These are phyloP conservation scores for Tremellales sp. DNA, from an alignment of 1,284 basidiomycete genomes.

Conservation along the genomic window DNA sequence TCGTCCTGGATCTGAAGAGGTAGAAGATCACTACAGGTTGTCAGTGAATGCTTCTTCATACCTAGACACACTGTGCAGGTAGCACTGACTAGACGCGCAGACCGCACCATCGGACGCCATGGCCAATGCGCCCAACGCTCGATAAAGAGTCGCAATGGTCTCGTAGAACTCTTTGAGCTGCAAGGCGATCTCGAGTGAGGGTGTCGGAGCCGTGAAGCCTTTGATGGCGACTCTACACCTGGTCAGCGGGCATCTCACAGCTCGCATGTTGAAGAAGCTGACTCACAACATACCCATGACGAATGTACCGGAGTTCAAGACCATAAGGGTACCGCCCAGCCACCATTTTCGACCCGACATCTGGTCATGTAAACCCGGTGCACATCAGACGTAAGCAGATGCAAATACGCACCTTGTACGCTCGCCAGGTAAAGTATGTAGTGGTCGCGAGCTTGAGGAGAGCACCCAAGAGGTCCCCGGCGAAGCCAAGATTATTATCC, in stretches of 20 bases:
- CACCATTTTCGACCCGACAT: background rate
- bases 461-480: background rate
- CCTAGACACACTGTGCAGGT: background rate
- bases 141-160: background rate
- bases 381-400: background rate
- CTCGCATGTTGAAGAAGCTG: background rate
- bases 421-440: background rate
- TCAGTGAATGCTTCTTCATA: background rate
- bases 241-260: background rate
- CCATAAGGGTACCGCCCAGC: background rate
- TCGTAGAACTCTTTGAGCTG: background rate
- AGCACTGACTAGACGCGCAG: background rate
- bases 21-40: constrained; percentile 12
- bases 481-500: background rate
- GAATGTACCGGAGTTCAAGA: background rate
- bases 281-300: background rate
- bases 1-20: constrained; percentile 7
- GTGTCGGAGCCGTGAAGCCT: background rate
- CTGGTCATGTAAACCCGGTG: background rate
- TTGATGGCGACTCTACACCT: background rate
- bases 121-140: background rate
- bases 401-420: background rate
- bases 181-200: background rate
- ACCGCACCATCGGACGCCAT: background rate
- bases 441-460: background rate